Base-by-base conservation (phyloP, 2,329 filamentous ascomycete genomes). In the Aspergillus clavatus region DNA sequence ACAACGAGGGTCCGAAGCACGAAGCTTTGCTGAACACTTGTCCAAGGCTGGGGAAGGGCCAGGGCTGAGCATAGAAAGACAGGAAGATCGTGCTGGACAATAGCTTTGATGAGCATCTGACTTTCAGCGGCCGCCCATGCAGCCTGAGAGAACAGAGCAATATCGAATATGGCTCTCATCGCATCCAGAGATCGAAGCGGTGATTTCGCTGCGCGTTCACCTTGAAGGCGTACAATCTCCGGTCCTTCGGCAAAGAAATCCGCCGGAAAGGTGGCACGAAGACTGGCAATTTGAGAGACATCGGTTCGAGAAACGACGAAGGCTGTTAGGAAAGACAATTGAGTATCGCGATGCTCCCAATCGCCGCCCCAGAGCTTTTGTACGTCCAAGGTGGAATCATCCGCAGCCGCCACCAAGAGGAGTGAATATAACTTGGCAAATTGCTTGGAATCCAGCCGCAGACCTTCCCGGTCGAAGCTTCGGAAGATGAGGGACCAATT, bases 321-420 rank as follows among this genome's bases (percentile, higher is more conserved):
- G 14, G 89, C 89, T 52, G 86, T 85, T 43, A 97, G 81, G 63
- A 97, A 96, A n/a, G 90, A 94, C 27, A 98, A 73, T 54, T 97
- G 91, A 0, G 93, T 88, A 51, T 95, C 83, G 11, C 86, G 80
- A 55, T 94, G 81, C 51, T 84, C 82, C 91, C 94, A 98, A 50
- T 81, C 59, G 6, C 90, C 90, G 47, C 90, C 90, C 90, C 93
- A 97, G 18, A 98, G 74, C 29, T 78, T 79, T 64, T 96, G 89
- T 36, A 98, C 85, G 62, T 96, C 88, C 56, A 97, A 82, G 21
- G 73, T 73, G 12, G 78, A 72, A 38, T 80, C 73, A 7, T 79
- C 77, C 24, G 71, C 67, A 2, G 89, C 87, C 43, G 93, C 74
- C 1, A 84, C 83, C 12, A 89, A 71, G 22, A 98, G 72, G 4